Evolutionary conservation across 1,139 yeast genomes (phyloP).

Genomic region (Yamadazyma pseudoaaseri): DNA sequence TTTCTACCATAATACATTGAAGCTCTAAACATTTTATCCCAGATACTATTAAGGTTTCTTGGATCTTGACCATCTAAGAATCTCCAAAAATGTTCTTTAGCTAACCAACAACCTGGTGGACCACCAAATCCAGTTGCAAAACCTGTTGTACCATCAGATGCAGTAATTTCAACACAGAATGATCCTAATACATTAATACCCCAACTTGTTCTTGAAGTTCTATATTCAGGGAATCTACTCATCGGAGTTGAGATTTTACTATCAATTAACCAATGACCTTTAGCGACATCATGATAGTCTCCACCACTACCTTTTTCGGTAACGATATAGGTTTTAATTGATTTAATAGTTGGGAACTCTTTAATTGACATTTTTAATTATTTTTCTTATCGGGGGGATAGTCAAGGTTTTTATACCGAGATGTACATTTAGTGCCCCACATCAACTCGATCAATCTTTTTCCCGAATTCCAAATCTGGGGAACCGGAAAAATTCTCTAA

Average conservation of each 20-base stretch:
- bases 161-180: slow-evolving; percentile 46
- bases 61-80: slow-evolving; percentile 47
- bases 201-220: slow-evolving; percentile 44
- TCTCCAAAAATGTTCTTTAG: slow-evolving; percentile 43
- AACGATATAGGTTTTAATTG: slow-evolving; percentile 39
- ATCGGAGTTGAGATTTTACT: slow-evolving; percentile 45
- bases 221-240: slow-evolving; percentile 45
- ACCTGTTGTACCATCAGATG: slow-evolving; percentile 47
- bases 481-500: background rate
- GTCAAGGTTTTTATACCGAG: background rate
- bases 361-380: slow-evolving; percentile 10
- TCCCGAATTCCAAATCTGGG: slow-evolving; percentile 4
- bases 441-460: slow-evolving; percentile 5
- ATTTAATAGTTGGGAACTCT: slow-evolving; percentile 41
- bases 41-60: slow-evolving; percentile 38
- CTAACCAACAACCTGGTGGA: slow-evolving; percentile 50
- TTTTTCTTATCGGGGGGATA: background rate
- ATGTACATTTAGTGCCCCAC: background rate
- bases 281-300: slow-evolving; percentile 47
- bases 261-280: slow-evolving; percentile 50
- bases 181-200: slow-evolving; percentile 53
- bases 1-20: slow-evolving; percentile 52
- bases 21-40: slow-evolving; percentile 50
- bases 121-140: slow-evolving; percentile 55
- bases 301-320: slow-evolving; percentile 48